Evolutionary conservation across 164 flowering plant genomes (phyloP).

Genomic region (Nymphaea colorata): DNA sequence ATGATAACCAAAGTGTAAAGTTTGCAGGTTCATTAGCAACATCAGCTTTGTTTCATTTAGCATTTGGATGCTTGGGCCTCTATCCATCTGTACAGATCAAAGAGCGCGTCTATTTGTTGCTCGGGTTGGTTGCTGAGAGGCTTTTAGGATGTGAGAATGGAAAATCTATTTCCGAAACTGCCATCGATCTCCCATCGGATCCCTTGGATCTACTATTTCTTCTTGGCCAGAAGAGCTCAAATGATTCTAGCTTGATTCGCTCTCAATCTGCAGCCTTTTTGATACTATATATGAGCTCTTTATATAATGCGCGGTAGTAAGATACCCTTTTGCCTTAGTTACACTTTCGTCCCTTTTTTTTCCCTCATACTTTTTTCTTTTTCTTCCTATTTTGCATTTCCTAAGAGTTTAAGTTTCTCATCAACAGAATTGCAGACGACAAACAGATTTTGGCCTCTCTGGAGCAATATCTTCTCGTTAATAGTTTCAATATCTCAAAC

Average conservation of each 20-base stretch:
- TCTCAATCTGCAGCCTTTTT: slow-evolving; percentile 72
- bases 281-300: slow-evolving; percentile 49
- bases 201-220: slow-evolving; percentile 72
- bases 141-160: slow-evolving; percentile 56
- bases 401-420: slow-evolving; percentile 2
- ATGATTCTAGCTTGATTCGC: slow-evolving; percentile 32
- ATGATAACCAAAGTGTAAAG: slow-evolving; percentile 24
- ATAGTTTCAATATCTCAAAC: slow-evolving; percentile 23
- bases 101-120: slow-evolving; percentile 49
- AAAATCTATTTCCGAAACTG: slow-evolving; percentile 60
- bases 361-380: background rate
- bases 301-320: slow-evolving; percentile 63
- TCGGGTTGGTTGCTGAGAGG: slow-evolving; percentile 53
- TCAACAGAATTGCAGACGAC: slow-evolving; percentile 75
- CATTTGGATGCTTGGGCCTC: slow-evolving; percentile 69
- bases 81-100: slow-evolving; percentile 73
- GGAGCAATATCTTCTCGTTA: slow-evolving; percentile 78
- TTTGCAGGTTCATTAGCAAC: slow-evolving; percentile 44
- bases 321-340: background rate
- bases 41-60: slow-evolving; percentile 66
- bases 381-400: background rate
- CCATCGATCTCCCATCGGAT: slow-evolving; percentile 64
- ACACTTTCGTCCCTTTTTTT: background rate
- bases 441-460: slow-evolving; percentile 64
- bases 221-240: slow-evolving; percentile 59